Evolutionary conservation across 257 asterid species (phyloP).

Genomic region (Solanum infundibuliforme): DNA sequence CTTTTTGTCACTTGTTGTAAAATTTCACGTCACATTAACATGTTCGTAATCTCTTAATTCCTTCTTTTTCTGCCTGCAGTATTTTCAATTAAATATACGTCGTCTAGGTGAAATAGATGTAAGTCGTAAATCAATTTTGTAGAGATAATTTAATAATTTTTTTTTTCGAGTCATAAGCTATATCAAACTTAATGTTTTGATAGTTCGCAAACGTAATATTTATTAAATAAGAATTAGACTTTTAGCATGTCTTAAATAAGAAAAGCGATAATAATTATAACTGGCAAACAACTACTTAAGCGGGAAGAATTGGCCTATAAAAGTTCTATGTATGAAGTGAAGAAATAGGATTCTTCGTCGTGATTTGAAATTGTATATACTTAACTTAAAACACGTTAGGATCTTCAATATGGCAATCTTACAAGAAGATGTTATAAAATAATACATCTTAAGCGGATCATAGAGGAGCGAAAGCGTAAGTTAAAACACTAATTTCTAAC

Average conservation of each 20-base stretch:
- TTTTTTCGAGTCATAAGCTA: background rate
- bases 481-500: background rate
- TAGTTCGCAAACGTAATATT: background rate
- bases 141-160: background rate
- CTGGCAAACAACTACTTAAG: background rate
- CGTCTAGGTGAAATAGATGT: background rate
- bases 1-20: background rate
- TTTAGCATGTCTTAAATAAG: background rate
- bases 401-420: background rate
- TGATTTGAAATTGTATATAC: background rate
- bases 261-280: background rate
- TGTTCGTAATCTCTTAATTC: background rate
- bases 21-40: background rate
- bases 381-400: background rate
- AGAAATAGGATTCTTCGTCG: background rate
- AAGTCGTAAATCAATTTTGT: background rate
- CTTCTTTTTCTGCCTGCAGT: background rate
- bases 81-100: no score
- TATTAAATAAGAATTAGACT: background rate
- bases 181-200: background rate
- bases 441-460: background rate
- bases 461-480: background rate
- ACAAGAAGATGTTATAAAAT: background rate
- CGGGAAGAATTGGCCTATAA: background rate
- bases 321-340: background rate